Evolutionary conservation across 139 green algal species (phyloP).

Genomic region (Marvania coccoides): DNA sequence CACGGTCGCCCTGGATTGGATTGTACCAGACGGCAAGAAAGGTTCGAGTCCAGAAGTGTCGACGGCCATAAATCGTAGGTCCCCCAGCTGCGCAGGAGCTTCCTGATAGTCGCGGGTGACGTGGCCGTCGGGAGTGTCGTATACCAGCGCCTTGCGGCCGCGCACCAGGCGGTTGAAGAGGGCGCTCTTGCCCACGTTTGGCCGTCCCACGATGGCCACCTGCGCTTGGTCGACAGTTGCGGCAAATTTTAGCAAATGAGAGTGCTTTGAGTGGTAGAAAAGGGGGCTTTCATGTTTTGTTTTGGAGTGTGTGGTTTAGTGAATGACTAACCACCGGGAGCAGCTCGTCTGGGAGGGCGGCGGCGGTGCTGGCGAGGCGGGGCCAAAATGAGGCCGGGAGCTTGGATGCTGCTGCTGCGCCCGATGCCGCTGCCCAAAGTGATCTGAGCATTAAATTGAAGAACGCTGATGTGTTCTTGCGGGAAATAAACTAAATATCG

Average conservation of each 20-base stretch:
- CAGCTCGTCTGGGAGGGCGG: constrained; percentile 15
- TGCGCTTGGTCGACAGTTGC: neutral
- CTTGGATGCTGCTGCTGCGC: no score
- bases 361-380: neutral
- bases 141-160: constrained; percentile 61
- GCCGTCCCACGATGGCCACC: constrained; percentile 72
- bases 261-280: neutral
- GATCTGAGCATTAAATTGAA: no score
- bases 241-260: neutral
- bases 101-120: constrained; percentile 89
- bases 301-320: no score
- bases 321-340: constrained; percentile 21
- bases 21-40: constrained; percentile 15
- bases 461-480: no score
- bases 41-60: constrained; percentile 91
- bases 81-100: constrained; percentile 58
- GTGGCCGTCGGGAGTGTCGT: constrained; percentile 82
- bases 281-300: neutral
- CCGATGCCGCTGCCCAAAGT: no score
- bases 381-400: no score
- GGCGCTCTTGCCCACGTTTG: constrained; percentile 89
- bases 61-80: constrained; percentile 72
- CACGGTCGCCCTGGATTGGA: constrained; percentile 54
- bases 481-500: no score
- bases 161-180: constrained; percentile 80